Base-by-base conservation (phyloP, 176 grass and related monocot species). In the Musa itinerans region DNA sequence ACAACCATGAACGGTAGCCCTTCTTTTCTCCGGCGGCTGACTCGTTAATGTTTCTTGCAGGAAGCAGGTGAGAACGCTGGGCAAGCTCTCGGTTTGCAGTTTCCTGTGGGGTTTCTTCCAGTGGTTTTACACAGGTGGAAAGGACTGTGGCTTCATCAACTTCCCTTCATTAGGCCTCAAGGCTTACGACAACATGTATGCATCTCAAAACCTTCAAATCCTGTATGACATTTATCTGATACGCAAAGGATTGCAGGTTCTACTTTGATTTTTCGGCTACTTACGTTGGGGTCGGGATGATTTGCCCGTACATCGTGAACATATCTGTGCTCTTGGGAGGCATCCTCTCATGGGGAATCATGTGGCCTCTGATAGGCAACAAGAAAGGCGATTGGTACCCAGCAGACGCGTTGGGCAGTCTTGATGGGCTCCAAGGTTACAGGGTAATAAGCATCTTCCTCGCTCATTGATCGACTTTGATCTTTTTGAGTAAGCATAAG, bases 81-180 rank as follows among this genome's bases (percentile, higher is more conserved):
- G 79, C 0, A 88, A 88, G 53, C 88, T 67, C 56, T 88, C 85
- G 23, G 43, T 71, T 0, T 15, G 80, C 25, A 86, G 87, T 74
- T 92, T 96, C 74, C 1, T 86, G 2, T 96, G 92, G 92, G 92
- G 85, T 3, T 96, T 92, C 81, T 96, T 96, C 72, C 89, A 92
- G 75, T 96, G 92, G 92, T 96, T 96, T 81, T 96, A 88, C 75
- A 92, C 92, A 50, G 92, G 82, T 23, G 87, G 82, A n/a, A 70
- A 84, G 16, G 83, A 78, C 50, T 92, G 89, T 68, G 89, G 89
- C 21, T 91, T 91, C 79, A 77, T 52, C 66, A 2, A 72, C 2
- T 92, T 92, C 71, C 85, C 89, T 11, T 75, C 83, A 17, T 1
- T 88, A 17, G 89, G 89, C 23, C 87, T 96, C 14, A 72, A 92